These are phyloP conservation scores for Erodium maritimum DNA, from an alignment of 345 rosid genomes.

Conservation along the genomic window DNA sequence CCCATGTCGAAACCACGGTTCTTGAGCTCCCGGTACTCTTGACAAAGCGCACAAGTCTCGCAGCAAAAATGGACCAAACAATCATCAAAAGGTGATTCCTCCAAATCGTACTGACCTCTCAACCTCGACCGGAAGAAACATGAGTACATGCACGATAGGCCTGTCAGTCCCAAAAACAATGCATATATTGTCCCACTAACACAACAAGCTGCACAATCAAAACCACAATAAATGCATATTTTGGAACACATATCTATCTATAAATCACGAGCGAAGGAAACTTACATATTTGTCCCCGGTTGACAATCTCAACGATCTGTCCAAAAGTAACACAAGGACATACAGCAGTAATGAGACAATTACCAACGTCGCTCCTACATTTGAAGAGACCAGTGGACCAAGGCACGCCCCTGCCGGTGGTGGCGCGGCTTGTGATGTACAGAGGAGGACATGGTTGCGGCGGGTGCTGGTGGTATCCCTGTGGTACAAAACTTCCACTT, in stretches of 20 bases:
- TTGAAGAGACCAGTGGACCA: conserved; percentile 48
- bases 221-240: neutral
- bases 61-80: conserved; percentile 42
- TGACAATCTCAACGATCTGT: conserved; percentile 33
- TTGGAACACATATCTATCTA: neutral
- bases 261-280: neutral
- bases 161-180: conserved; percentile 16
- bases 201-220: conserved; percentile 22
- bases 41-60: conserved; percentile 37
- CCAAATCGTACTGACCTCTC: conserved; percentile 35
- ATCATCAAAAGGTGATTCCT: conserved; percentile 37
- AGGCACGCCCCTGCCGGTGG: neutral
- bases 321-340: conserved; percentile 45
- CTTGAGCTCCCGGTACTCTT: conserved; percentile 39
- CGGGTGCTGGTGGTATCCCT: no score
- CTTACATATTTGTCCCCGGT: conserved; percentile 30
- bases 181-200: conserved; percentile 34
- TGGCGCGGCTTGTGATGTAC: neutral
- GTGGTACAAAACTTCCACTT: no score
- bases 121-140: conserved; percentile 30
- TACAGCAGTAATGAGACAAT: conserved; percentile 26
- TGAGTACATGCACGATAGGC: conserved; percentile 30
- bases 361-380: conserved; percentile 36
- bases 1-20: conserved; percentile 46
- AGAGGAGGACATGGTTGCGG: conserved; percentile 10